A percentile compares a stretch with the other conserved stretches of the same genome.
phyloP scores from a whole-genome alignment of 2,329 filamentous ascomycete species.

The Xylaria sp. region DNA sequence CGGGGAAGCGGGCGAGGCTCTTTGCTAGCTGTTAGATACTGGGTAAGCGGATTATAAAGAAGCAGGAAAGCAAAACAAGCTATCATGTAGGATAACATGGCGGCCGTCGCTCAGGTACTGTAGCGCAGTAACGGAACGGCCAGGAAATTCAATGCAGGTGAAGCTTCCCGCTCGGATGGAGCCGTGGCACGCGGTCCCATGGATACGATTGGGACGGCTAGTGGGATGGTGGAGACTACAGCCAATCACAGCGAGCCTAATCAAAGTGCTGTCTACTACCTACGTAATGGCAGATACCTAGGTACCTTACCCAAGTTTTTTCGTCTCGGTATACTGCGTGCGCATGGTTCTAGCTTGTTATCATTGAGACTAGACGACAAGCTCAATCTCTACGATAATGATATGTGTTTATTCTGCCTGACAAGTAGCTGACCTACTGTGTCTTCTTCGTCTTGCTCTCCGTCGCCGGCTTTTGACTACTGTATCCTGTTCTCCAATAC shows the following conservation, averaged over 20 bases:
- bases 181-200: constrained; percentile 10
- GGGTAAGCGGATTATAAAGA: constrained; percentile 51
- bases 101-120: constrained; percentile 1
- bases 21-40: constrained; percentile 43
- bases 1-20: constrained; percentile 40
- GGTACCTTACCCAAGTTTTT: too few species aligned
- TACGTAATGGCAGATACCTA: background rate
- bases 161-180: constrained; percentile 4
- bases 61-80: constrained; percentile 50
- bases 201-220: constrained; percentile 3
- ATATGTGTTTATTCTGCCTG: background rate
- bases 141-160: background rate
- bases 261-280: background rate
- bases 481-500: constrained; percentile 44
- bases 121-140: background rate
- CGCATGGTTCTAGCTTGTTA: too few species aligned
- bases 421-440: constrained; percentile 27
- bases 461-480: constrained; percentile 28
- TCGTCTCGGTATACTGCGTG: background rate
- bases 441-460: constrained; percentile 38
- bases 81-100: constrained; percentile 54
- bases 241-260: constrained; percentile 22
- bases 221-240: background rate
- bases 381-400: background rate
- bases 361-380: background rate